Evolutionary conservation across 805 yeast species (phyloP).

Genomic region (Kuraishia borneana): DNA sequence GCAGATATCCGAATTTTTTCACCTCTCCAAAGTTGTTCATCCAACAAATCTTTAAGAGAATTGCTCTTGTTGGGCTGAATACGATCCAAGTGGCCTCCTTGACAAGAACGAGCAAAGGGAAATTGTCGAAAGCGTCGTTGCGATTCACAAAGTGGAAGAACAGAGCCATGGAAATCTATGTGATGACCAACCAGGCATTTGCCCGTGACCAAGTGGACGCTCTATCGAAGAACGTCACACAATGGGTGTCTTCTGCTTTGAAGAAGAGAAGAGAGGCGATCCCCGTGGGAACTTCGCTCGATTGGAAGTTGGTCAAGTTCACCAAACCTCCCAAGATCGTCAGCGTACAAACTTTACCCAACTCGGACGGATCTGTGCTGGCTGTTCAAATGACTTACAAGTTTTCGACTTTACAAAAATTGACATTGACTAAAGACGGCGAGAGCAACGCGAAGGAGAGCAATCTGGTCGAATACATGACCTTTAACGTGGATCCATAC

Average conservation of each 20-base stretch:
- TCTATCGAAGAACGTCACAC: slow-evolving; percentile 33
- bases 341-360: slow-evolving; percentile 46
- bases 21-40: slow-evolving; percentile 28
- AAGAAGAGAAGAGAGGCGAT: slow-evolving; percentile 36
- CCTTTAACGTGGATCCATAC: slow-evolving; percentile 50
- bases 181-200: slow-evolving; percentile 72
- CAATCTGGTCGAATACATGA: slow-evolving; percentile 49
- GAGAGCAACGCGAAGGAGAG: slow-evolving; percentile 25
- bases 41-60: slow-evolving; percentile 43
- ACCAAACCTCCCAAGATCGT: slow-evolving; percentile 63
- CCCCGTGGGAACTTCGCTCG: slow-evolving; percentile 48
- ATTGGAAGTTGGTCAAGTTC: slow-evolving; percentile 71
- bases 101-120: slow-evolving; percentile 43
- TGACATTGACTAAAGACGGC: slow-evolving; percentile 36
- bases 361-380: slow-evolving; percentile 24
- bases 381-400: slow-evolving; percentile 44
- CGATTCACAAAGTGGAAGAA: slow-evolving; percentile 52
- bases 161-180: slow-evolving; percentile 66
- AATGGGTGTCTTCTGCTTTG: slow-evolving; percentile 56
- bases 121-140: slow-evolving; percentile 31
- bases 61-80: slow-evolving; percentile 59
- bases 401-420: slow-evolving; percentile 50
- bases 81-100: slow-evolving; percentile 40
- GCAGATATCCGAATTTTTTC: slow-evolving; percentile 30
- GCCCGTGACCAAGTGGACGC: slow-evolving; percentile 43